A percentile compares a stretch with the other conserved stretches of the same genome.
Evolutionary conservation across 2,329 filamentous ascomycete species (phyloP).

Genomic region (Cyclaneusma minus): DNA sequence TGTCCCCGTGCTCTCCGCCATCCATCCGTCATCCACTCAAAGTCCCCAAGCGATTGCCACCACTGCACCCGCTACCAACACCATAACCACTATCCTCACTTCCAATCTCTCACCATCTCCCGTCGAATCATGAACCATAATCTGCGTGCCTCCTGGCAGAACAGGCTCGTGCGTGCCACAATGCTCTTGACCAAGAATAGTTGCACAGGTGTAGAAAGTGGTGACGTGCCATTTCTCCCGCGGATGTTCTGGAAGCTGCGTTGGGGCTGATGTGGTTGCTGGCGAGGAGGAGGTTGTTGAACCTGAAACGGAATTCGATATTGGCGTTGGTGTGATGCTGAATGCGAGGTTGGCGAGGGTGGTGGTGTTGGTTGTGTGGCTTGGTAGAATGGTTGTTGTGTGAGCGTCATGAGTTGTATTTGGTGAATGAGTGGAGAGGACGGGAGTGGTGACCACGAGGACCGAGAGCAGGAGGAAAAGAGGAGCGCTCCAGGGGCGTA

Average conservation of each 20-base stretch:
- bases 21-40: no score
- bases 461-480: no score
- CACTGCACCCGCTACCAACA: no score
- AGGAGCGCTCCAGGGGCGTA: no score
- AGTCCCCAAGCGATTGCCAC: no score
- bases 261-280: slow-evolving; percentile 7
- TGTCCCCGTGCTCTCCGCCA: no score
- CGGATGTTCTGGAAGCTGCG: slow-evolving; percentile 4
- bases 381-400: background rate
- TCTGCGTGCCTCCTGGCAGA: slow-evolving; percentile 13
- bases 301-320: background rate
- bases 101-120: no score
- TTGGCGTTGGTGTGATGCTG: background rate
- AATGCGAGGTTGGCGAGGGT: background rate
- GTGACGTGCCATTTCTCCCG: slow-evolving; percentile 16
- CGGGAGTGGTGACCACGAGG: no score
- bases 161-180: slow-evolving; percentile 16
- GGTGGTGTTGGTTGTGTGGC: background rate
- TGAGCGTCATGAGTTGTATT: no score
- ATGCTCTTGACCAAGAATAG: slow-evolving; percentile 6
- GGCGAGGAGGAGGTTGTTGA: slow-evolving; percentile 1
- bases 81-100: no score
- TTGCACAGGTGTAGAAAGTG: slow-evolving; percentile 15
- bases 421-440: no score
- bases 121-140: no score